Conservation (phyloP, 2,329 filamentous ascomycete species). For the Monilinia fructigena region DNA sequence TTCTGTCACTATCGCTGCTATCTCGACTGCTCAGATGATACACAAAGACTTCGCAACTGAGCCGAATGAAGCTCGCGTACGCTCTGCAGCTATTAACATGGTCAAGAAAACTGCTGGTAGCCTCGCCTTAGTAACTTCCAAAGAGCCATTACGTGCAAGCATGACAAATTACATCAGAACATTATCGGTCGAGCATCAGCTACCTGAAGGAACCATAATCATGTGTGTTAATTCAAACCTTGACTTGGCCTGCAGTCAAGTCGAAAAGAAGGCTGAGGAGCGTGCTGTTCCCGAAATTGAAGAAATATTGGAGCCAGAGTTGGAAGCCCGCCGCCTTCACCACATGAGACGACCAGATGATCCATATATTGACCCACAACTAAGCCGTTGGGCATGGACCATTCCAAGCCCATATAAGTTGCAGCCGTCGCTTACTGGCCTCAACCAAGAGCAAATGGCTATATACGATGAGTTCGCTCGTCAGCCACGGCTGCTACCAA, state of each 20-base stretch:
- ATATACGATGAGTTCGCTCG: conserved; percentile 97
- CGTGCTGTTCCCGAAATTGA: conserved; percentile 93
- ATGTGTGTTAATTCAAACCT: conserved; percentile 99
- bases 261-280: conserved; percentile 93
- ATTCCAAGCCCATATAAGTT: conserved; percentile 94
- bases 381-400: conserved; percentile 89
- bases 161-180: conserved; percentile 94
- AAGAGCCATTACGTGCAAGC: conserved; percentile 92
- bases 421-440: conserved; percentile 64
- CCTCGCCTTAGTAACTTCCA: conserved; percentile 94
- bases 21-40: conserved; percentile 92
- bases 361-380: conserved; percentile 75
- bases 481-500: conserved; percentile 63
- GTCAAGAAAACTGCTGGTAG: conserved; percentile 93
- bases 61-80: conserved; percentile 80
- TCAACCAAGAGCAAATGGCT: conserved; percentile 89
- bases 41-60: conserved; percentile 96
- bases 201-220: conserved; percentile 91
- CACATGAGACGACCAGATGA: conserved; percentile 74
- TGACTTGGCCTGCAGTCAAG: conserved; percentile 86
- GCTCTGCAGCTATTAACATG: conserved; percentile 86
- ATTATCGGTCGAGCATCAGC: conserved; percentile 64
- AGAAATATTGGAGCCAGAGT: conserved; percentile 79
- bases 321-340: conserved; percentile 76
- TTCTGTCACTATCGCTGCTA: conserved; percentile 95